Evolutionary conservation across 2,329 filamentous ascomycete genomes (phyloP), one percentile per base, ranked within the genome.

Genomic region (Cladosporium sp.): DNA sequence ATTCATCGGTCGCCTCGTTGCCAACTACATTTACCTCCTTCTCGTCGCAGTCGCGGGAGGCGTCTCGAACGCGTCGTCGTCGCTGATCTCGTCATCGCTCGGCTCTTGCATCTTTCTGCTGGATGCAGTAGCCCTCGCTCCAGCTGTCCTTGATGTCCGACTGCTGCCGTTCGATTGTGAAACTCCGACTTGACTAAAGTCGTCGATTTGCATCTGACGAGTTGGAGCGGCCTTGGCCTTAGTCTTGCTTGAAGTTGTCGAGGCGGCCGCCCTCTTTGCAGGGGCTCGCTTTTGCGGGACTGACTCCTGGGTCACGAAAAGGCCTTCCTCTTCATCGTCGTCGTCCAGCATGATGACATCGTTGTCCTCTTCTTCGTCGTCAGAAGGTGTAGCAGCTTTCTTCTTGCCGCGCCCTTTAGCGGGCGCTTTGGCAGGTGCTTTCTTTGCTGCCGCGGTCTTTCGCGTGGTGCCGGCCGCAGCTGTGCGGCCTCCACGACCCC

Each of bases 301-400:
- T 43, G 55, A 65, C 59, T 51, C 67, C 59, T 64, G 69, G 49
- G 66, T 72, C 45, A 79, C 74, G 59, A 80, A 80, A 1, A 79
- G 67, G 6, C 70, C 71, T 34, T 75, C 69, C n/a, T 70, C 73
- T 15, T 82, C 80, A 20, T 78, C 68, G 19, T 73, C 70, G 37
- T 79, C 76, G 22, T 80, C 76, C 37, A 71, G 70, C 19, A 69
- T 66, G 64, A 75, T 70, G 59, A 75, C 72, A n/a, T 73, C 71
- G 51, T 75, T 73, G 47, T 72, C 72, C 39, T 75, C 72, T 1
- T 77, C 74, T 42, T 77, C 76, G 11, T 78, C 75, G 55, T 77
- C 75, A 52, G 76, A 75, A 3, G 76, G 69, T 17, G 72, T 69
- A 42, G 70, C 69, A 45, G 71, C 40, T 38, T 42, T 73, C 67